Evolutionary conservation across 345 rosid genomes (phyloP).

Genomic region (Passiflora organensis): DNA sequence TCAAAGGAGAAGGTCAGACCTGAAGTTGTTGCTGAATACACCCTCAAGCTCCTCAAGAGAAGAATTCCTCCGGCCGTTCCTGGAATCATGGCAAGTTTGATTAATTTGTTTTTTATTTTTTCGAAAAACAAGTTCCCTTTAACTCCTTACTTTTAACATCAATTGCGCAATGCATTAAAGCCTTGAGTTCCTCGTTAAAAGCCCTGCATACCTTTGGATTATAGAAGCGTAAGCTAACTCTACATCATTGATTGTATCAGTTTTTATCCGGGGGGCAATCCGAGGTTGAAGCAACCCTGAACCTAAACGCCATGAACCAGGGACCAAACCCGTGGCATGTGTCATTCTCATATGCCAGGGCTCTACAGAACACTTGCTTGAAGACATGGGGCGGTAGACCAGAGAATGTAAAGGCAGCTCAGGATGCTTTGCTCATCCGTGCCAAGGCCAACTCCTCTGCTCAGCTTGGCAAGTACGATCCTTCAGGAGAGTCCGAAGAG

Average conservation of each 20-base stretch:
- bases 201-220: neutral
- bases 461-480: conserved; percentile 91
- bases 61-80: conserved; percentile 94
- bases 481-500: conserved; percentile 87
- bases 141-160: no score
- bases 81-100: conserved; percentile 85
- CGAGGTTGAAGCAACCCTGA: conserved; percentile 92
- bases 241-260: conserved; percentile 36
- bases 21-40: conserved; percentile 76
- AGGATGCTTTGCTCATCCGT: conserved; percentile 57
- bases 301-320: conserved; percentile 97
- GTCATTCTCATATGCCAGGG: conserved; percentile 95
- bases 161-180: no score
- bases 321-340: conserved; percentile 88
- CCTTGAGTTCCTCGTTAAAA: no score
- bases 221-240: neutral
- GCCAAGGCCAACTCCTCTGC: conserved; percentile 90
- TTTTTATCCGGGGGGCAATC: conserved; percentile 99
- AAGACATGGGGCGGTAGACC: conserved; percentile 92
- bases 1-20: conserved; percentile 83
- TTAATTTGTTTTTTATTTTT: no score
- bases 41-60: conserved; percentile 81
- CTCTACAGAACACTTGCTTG: conserved; percentile 90
- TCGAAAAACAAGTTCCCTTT: neutral
- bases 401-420: conserved; percentile 81